Evolutionary conservation across 495 filamentous ascomycete genomes (phyloP), one percentile per base, ranked within the genome.

Genomic region (Filosporella fistucella): DNA sequence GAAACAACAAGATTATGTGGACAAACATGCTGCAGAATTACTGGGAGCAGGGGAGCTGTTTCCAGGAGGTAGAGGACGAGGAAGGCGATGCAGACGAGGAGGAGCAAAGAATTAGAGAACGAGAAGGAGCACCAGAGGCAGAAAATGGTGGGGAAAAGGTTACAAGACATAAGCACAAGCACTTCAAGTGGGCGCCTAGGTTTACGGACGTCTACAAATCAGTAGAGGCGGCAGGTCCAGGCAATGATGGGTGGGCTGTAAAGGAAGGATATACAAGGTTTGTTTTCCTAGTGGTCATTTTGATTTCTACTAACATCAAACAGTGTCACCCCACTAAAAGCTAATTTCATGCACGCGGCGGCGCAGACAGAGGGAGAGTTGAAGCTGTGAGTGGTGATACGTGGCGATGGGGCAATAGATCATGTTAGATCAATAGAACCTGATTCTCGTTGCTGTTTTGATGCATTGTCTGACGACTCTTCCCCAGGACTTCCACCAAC

Each of bases 211-310:
- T 98, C 1, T 84, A 86, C 62, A 75, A 81, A 51, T 89, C 84
- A 42, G 89, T 96, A 21, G 84, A 93, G 53, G 78, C 86, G 47
- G 79, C 81, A 45, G 68, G 68, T 39, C 86, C 89, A 13, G 93
- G 93, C 18, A 94, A 91, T 64, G 93, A 98, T 72, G 93, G 93
- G 28, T 96, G 91, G 93, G 83, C 81, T 12, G 85, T 98, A 11
- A 86, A 86, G 63, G 82, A 91, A 63, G 86, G 88, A 33, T 84
- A 85, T 68, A 89, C 90, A 4, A 95, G 90, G 89, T 94, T 65
- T 57, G 74, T 74, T 42, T 32, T 16, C 33, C 26, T 46, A 42
- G 40, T 13, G 20, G 49, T 22, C 21, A 21, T 39, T 26, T 17
- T 49, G 14, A 26, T 8, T 22, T 12, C 13, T 20, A 17, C 39